Percentiles rank a stretch among this genome's conserved stretches.
These are phyloP conservation scores for Phytophthora capsici DNA, from an alignment of 352 stramenopile genomes.

Conservation along the genomic window DNA sequence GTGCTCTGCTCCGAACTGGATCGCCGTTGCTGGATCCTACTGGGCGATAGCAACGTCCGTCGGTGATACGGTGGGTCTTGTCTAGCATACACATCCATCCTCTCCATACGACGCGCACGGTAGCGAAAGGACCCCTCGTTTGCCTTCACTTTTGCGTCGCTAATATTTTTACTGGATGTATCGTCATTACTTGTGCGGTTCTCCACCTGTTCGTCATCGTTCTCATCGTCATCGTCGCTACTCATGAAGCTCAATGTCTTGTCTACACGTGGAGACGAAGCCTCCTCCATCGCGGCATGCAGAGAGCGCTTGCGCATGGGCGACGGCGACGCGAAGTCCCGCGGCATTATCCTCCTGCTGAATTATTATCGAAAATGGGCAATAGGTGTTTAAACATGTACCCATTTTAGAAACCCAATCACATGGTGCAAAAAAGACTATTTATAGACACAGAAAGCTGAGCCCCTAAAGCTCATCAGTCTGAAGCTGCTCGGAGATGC, in stretches of 20 bases:
- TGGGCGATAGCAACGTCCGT: constrained; percentile 15
- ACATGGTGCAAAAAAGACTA: constrained; percentile 2
- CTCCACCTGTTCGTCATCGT: constrained; percentile 17
- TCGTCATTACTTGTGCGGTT: constrained; percentile 6
- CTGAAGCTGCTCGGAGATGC: constrained; percentile 41
- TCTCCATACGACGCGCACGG: constrained; percentile 36
- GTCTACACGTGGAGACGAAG: constrained; percentile 34
- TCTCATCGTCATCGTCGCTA: constrained; percentile 32
- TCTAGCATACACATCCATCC: constrained; percentile 28
- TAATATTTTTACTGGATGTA: neutral
- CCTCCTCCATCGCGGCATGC: constrained; percentile 35
- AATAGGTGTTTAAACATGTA: neutral
- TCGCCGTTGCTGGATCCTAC: constrained; percentile 18
- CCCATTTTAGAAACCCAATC: constrained; percentile 32
- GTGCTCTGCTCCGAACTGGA: constrained; percentile 31
- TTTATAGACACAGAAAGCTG: constrained; percentile 27
- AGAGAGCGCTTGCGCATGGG: constrained; percentile 36
- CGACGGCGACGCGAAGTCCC: constrained; percentile 10
- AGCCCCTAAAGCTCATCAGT: constrained; percentile 10
- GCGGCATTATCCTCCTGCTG: constrained; percentile 11
- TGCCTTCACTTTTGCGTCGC: neutral
- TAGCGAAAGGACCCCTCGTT: constrained; percentile 32
- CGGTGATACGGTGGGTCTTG: constrained; percentile 29
- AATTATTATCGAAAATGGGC: too few relatives aligned
- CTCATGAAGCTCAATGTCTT: constrained; percentile 47